Evolutionary conservation across 148 eudicot species (phyloP).

Genomic region (Cornus kousa): DNA sequence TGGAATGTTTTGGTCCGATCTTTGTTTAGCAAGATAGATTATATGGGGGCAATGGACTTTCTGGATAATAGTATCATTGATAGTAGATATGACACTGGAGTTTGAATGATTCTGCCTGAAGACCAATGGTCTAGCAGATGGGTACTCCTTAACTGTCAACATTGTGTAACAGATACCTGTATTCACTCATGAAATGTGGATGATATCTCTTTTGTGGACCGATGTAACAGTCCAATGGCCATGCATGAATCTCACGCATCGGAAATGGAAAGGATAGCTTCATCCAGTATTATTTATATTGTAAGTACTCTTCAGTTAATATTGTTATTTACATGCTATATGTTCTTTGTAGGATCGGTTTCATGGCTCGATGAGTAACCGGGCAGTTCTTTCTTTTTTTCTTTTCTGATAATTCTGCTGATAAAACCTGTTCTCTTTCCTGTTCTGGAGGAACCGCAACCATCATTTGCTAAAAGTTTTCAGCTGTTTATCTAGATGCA

Average conservation of each 20-base stretch:
- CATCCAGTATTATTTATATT: background rate
- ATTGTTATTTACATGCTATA: background rate
- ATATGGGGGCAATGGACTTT: constrained; percentile 15
- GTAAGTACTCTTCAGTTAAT: background rate
- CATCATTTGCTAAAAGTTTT: too few relatives aligned
- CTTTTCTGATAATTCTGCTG: background rate
- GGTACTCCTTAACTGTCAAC: too few relatives aligned
- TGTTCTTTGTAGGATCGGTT: too few relatives aligned
- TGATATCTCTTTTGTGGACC: too few relatives aligned
- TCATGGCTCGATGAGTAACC: background rate
- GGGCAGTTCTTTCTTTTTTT: background rate
- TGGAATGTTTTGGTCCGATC: constrained; percentile 61
- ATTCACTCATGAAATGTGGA: too few relatives aligned
- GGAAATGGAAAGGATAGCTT: background rate
- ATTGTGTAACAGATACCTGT: too few relatives aligned
- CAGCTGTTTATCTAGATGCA: too few relatives aligned
- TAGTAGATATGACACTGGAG: background rate
- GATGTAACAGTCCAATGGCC: too few relatives aligned
- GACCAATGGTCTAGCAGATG: too few relatives aligned
- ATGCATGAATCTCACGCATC: background rate
- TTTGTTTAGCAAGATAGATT: constrained; percentile 37
- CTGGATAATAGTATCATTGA: constrained; percentile 23
- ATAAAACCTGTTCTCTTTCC: too few relatives aligned
- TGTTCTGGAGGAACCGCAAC: too few relatives aligned
- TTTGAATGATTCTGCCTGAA: background rate